Base-by-base conservation (phyloP, 2,329 filamentous ascomycete species). In the Aspergillus nomiae region DNA sequence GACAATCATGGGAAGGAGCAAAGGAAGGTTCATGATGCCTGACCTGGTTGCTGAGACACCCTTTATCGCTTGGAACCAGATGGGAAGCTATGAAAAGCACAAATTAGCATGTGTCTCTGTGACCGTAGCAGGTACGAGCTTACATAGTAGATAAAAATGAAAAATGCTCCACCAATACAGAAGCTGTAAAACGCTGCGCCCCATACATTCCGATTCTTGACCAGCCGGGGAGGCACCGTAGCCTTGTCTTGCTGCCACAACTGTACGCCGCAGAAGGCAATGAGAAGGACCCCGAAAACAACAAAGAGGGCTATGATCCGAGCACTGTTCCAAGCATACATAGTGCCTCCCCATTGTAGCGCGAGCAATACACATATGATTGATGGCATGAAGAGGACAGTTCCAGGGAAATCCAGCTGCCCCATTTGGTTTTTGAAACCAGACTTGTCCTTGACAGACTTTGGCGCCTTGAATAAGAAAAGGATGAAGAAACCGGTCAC, bases 291-390 rank as follows among this genome's bases (percentile, higher is more conserved):
- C n/a, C 80, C 80, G 62, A 84, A 84, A 3, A 86, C 75, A 1
- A 83, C 77, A 30, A 86, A 80, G 12, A 85, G 74, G 0, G 78
- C 78, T 56, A 85, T 81, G 59, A 85, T 78, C 14, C 76, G 78
- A 26, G 72, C 74, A 65, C 76, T 78, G 30, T 68, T 71, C 83
- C 83, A 85, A 1, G 76, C 46, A 45, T 82, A 79, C 36, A 73
- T 79, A 16, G 77, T 78, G 4, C 81, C 78, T 21, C 81, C 81
- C 75, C 77, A 81, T 59, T 84, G 79, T 21, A 86, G 72, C 0
- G 83, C 83, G 2, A 86, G 73, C 62, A 85, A 76, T 8, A 84
- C 68, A 69, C 81, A 80, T 56, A 84, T 73, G 19, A 82, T 74
- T 24, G 77, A 76, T 0, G 77, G 78, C 3, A 85, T 71, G 60